Conservation (phyloP, 176 grass and related monocot genomes). For the barley (Hordeum vulgare) region MorexV3_pseudomolecules_assembly NC_058519.1:21261417-21261916, state of each 20-base stretch:
- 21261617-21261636: not conserved
- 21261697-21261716: slow-evolving; percentile 93
- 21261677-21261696: slow-evolving; percentile 90
- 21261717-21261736: slow-evolving; percentile 76
- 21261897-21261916: too few relatives aligned
- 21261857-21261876: too few relatives aligned
- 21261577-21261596: not conserved
- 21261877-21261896: too few relatives aligned
- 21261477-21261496: not conserved
- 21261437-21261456: not conserved
- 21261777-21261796: not conserved
- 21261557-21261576: not conserved
- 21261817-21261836: not conserved
- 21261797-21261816: not conserved
- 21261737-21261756: slow-evolving; percentile 36
- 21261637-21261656: slow-evolving; percentile 86
- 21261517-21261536: not conserved
- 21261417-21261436: not conserved
- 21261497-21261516: not conserved
- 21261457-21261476: not conserved
- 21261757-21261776: not conserved
- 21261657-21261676: slow-evolving; percentile 98
- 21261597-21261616: not conserved
- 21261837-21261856: not conserved
- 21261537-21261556: not conserved